Conservation (phyloP, 2,329 filamentous ascomycete species). For the Ophiocordyceps camponoti-floridani region DNA sequence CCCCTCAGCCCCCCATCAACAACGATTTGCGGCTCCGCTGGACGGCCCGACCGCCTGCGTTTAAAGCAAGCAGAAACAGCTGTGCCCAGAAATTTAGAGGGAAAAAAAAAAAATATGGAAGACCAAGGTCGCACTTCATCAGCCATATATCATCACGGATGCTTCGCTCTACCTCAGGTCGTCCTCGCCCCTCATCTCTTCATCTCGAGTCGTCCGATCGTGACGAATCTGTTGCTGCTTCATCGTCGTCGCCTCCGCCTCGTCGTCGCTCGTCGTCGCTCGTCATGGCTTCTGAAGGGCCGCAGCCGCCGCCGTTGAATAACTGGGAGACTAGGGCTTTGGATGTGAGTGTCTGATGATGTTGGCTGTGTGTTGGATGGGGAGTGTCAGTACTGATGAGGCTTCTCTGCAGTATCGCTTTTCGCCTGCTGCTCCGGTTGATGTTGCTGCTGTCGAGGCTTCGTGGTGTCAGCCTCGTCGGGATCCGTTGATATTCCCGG, state of each 20-base stretch:
- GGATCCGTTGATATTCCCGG: conserved; percentile 35
- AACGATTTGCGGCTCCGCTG: too few relatives aligned
- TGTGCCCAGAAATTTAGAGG: too few relatives aligned
- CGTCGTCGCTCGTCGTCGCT: neutral
- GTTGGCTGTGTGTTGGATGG: neutral
- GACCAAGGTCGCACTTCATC: too few relatives aligned
- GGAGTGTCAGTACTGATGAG: neutral
- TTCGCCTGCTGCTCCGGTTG: neutral
- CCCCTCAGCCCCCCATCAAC: neutral
- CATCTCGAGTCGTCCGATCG: neutral
- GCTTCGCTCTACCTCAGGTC: neutral
- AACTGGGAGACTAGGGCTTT: conserved; percentile 17
- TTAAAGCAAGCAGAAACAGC: too few relatives aligned
- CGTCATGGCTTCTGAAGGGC: conserved; percentile 4
- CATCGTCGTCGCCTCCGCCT: neutral
- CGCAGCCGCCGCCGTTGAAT: conserved; percentile 10
- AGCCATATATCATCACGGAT: too few relatives aligned
- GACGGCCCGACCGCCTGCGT: too few relatives aligned
- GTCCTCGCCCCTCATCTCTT: neutral
- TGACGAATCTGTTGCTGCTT: neutral
- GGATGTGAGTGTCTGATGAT: conserved; percentile 11
- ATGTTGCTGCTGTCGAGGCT: neutral
- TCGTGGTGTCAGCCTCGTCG: conserved; percentile 8
- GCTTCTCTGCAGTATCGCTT: neutral
- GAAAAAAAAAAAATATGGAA: too few relatives aligned